Conservation (phyloP, 805 yeast genomes). For the Yarrowia sp. region DNA sequence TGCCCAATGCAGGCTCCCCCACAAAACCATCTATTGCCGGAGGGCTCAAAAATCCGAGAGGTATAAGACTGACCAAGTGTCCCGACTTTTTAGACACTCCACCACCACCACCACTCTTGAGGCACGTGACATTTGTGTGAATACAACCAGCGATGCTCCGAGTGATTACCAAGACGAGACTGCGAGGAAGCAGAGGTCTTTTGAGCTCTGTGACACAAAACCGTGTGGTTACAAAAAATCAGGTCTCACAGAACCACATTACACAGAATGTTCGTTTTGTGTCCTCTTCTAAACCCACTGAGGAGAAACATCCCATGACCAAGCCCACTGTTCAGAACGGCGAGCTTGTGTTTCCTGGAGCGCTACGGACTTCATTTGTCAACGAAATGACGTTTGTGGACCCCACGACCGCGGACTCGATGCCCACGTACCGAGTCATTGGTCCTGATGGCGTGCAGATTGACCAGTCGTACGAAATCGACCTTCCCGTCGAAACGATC, state of each 20-base stretch:
- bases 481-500: constrained; percentile 44
- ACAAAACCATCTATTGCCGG: constrained; percentile 38
- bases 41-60: neutral
- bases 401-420: constrained; percentile 41
- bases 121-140: constrained; percentile 34
- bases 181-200: too few relatives aligned
- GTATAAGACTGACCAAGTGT: neutral
- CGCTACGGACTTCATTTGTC: constrained; percentile 16
- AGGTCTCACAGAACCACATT: too few relatives aligned
- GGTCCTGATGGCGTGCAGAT: constrained; percentile 46
- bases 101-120: too few relatives aligned
- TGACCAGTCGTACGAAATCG: constrained; percentile 44
- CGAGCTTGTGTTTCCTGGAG: constrained; percentile 34
- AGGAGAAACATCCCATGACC: neutral
- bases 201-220: neutral
- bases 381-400: constrained; percentile 37
- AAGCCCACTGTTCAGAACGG: constrained; percentile 9
- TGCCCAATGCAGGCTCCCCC: constrained; percentile 36
- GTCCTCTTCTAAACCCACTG: constrained; percentile 10
- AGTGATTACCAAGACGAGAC: too few relatives aligned
- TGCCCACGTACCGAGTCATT: constrained; percentile 47
- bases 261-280: neutral
- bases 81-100: too few relatives aligned
- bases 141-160: constrained; percentile 14
- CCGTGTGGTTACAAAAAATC: neutral